Evolutionary conservation across 2,329 filamentous ascomycete genomes (phyloP), one percentile per base, ranked within the genome.

Genomic region (Hypocrella siamensis): DNA sequence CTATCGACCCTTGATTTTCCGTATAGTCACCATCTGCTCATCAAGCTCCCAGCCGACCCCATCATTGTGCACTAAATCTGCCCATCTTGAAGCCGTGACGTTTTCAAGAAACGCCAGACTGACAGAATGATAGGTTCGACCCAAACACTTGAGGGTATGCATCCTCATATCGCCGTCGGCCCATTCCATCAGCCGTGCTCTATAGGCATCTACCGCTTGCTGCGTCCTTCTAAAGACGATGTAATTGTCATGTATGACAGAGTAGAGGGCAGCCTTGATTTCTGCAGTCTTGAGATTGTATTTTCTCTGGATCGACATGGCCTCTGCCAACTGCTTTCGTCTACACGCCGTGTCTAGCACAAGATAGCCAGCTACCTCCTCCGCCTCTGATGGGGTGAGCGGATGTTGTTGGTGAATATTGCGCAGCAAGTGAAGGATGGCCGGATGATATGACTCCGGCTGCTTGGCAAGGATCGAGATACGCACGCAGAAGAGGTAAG

Each of bases 311-410:
- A 85, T 58, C 3, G 69, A 62, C 46, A 79, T 83, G 2, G 88
- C 90, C 33, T 78, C 73, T 2, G 69, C 65, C 17, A 93, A 58
- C 41, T 93, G 73, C 10, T 70, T 66, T 41, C 86, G 75, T 17
- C 90, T 75, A 49, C 90, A 96, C 5, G 85, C 85, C 26, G 85
- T 70, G 55, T 98, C 90, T 17, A 98, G 69, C 30, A 94, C 74
- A 17, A 84, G 65, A 46, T 93, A 93, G 19, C 73, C 70, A 3
- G 75, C 71, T 31, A 92, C 79, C 45, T 96, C 90, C 30, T 76
- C 70, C 4, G 84, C 56, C 47, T 93, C 85, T 5, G 78, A 63
- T 3, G 64, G 60, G 0, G 79, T 73, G 15, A 96, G 69, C 4
- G 76, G 75, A 31, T 75, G 70, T 3, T 63, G 53, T 0, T 67